Base-by-base conservation (phyloP, 345 rosid species). In the Combretum micranthum region DNA sequence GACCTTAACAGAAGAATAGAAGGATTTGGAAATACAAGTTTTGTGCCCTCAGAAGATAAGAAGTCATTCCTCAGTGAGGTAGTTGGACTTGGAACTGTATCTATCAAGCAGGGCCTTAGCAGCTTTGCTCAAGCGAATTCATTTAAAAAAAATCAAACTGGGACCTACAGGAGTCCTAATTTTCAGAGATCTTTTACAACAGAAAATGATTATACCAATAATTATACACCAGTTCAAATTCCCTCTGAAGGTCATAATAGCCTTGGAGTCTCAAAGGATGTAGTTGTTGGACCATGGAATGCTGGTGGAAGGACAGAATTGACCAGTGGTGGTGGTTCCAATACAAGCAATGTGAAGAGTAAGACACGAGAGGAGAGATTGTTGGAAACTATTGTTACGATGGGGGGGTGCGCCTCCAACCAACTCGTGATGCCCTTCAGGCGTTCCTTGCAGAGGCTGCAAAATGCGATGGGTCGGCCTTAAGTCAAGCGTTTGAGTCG, bases 371-470 rank as follows among this genome's bases (percentile, higher is more conserved):
- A 94, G 63, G 99, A 83, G 66, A 81, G 81, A 62, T 75, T 94
- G 66, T 69, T 94, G 81, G 99, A 90, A 72, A 87, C 96, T 45
- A 72, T 94, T 69, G 96, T 90, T 44, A 90, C 96, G 62, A 72
- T 46, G 96, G 99, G 44, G 97, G 97, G 59, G 90, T 94, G 55
- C 95, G 99, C 16, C 70, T 94, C 55, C 96, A 94, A 71, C 97
- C 99, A 44, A 87, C 99, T 63, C 83, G 95, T 52, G 99, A 94
- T 78, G 88, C 95, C 21, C 72, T 90, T 71, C 92, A 83, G 59
- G 79, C 73, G 64, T 85, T 94, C 68, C 89, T 94, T 22, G 58
- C 58, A 51, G 97, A 87, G 83, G 99, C 96, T 69, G 83, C 83
- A 20, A 94, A 89, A 74, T 65, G 85, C 77, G 92, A 94, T 60